A percentile compares a stretch with the other conserved stretches of the same genome.
These are phyloP conservation scores for Fusarium begoniae DNA, from an alignment of 2,329 filamentous ascomycete species.

Conservation along the genomic window DNA sequence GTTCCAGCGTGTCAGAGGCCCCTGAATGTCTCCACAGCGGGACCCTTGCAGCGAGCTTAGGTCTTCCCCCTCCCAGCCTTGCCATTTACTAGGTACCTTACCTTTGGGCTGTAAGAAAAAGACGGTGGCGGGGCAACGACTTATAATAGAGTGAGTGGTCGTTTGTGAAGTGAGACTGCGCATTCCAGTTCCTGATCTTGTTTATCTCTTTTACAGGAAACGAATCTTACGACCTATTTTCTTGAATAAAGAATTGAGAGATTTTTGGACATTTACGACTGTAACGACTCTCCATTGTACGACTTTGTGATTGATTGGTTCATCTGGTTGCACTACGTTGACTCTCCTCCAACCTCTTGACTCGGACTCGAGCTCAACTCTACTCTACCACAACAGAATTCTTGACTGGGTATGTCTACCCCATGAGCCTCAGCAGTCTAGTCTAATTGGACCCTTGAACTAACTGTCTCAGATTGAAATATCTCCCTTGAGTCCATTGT, in stretches of 20 bases:
- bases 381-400: neutral
- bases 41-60: constrained; percentile 24
- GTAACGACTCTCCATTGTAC: constrained; percentile 7
- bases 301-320: constrained; percentile 13
- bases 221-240: neutral
- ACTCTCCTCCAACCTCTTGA: constrained; percentile 1
- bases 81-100: constrained; percentile 38
- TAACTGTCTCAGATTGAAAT: constrained; percentile 16
- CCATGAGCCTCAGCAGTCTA: neutral
- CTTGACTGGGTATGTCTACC: neutral
- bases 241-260: neutral
- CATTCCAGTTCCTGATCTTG: constrained; percentile 26
- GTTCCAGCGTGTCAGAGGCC: constrained; percentile 31
- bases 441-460: neutral
- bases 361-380: neutral
- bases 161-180: constrained; percentile 6
- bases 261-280: constrained; percentile 1
- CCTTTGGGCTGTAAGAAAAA: constrained; percentile 44
- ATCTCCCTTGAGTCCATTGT: neutral
- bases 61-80: constrained; percentile 50
- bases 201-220: constrained; percentile 2
- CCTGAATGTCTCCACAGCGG: constrained; percentile 17
- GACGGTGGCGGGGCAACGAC: constrained; percentile 60
- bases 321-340: constrained; percentile 2
- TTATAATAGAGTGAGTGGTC: constrained; percentile 47